Evolutionary conservation across 306 rosid species (phyloP).

Genomic region (Astragalus membranaceus): DNA sequence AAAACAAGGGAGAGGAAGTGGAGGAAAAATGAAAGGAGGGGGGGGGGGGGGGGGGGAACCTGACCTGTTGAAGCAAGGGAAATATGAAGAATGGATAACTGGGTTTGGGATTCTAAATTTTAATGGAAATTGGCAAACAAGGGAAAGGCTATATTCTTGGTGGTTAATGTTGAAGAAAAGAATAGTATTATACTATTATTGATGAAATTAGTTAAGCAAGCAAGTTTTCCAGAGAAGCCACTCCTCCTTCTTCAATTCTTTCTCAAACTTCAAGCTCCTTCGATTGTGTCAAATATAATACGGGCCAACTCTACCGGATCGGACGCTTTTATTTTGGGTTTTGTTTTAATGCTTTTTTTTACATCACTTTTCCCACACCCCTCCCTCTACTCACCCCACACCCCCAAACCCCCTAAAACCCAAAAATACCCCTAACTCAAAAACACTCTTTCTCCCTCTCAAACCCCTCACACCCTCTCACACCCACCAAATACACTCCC

Average conservation of each 20-base stretch:
- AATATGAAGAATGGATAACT: background rate
- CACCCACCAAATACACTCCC: too few species aligned
- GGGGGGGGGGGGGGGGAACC: background rate
- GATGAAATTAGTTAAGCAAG: background rate
- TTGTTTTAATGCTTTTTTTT: too few species aligned
- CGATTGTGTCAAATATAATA: background rate
- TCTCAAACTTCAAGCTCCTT: background rate
- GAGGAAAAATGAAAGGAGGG: background rate
- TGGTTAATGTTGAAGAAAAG: conserved; percentile 30
- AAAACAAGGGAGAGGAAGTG: background rate
- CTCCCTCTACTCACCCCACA: too few species aligned
- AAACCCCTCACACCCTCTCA: too few species aligned
- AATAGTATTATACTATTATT: conserved; percentile 25
- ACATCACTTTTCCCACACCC: too few species aligned
- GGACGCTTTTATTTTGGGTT: too few species aligned
- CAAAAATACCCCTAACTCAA: too few species aligned
- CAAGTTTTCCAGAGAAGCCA: background rate
- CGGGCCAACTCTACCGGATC: too few species aligned
- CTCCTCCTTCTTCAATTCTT: background rate
- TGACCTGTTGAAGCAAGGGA: conserved; percentile 26
- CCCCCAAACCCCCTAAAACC: too few species aligned
- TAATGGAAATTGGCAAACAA: too few species aligned
- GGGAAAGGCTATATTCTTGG: background rate
- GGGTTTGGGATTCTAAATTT: background rate
- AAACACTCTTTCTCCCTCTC: too few species aligned